Evolutionary conservation across 2,329 filamentous ascomycete species (phyloP).

Genomic region (Aspergillus udagawae): DNA sequence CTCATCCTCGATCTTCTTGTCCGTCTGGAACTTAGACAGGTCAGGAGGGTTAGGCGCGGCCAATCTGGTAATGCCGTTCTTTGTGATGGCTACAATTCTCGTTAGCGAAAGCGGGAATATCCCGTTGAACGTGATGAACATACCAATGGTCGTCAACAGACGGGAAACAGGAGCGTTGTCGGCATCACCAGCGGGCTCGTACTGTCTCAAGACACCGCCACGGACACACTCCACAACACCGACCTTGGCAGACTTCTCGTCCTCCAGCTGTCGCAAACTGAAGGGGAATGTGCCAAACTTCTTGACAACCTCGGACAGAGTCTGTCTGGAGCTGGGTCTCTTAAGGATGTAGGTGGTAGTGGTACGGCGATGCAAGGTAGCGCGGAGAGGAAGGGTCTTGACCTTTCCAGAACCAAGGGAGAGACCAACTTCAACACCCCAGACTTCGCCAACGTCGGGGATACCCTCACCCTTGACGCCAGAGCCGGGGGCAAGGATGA

Average conservation of each 20-base stretch:
- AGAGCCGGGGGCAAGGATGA: slow-evolving; percentile 77
- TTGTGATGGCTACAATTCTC: slow-evolving; percentile 71
- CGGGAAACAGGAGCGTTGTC: slow-evolving; percentile 80
- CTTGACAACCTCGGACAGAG: slow-evolving; percentile 90
- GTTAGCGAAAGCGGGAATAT: not conserved
- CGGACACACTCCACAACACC: slow-evolving; percentile 96
- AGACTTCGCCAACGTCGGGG: slow-evolving; percentile 87
- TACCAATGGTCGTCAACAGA: slow-evolving; percentile 88
- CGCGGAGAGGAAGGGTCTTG: slow-evolving; percentile 81
- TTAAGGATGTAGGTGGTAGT: slow-evolving; percentile 89
- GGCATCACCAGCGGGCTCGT: slow-evolving; percentile 93
- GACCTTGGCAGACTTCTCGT: slow-evolving; percentile 92
- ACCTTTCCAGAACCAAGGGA: slow-evolving; percentile 90
- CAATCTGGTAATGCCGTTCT: slow-evolving; percentile 90
- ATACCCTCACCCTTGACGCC: slow-evolving; percentile 86
- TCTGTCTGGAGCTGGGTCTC: slow-evolving; percentile 86
- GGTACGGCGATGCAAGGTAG: slow-evolving; percentile 91
- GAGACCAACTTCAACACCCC: slow-evolving; percentile 95
- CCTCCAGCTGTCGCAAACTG: slow-evolving; percentile 92
- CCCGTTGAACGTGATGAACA: slow-evolving; percentile 37
- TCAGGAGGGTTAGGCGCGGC: slow-evolving; percentile 73
- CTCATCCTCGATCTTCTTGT: slow-evolving; percentile 97
- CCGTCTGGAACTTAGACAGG: slow-evolving; percentile 77
- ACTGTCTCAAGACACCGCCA: slow-evolving; percentile 86
- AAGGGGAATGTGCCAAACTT: slow-evolving; percentile 98